Evolutionary conservation across 208 protist species (phyloP), one percentile per base, ranked within the genome.

Genomic region (Leishmania aethiopica): DNA sequence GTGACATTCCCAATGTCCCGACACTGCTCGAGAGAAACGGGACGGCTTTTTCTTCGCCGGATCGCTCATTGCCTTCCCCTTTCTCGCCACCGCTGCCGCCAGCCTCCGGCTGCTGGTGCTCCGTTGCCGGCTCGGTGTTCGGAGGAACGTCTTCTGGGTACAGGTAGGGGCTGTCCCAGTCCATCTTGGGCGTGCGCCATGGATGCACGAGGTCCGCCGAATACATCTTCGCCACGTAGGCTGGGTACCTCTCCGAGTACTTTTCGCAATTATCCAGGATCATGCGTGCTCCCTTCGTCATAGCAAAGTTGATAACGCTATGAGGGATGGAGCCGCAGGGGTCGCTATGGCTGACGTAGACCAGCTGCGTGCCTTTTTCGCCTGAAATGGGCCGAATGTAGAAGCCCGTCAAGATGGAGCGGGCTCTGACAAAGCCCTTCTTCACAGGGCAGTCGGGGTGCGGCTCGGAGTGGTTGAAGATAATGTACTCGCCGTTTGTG

Each of bases 391-490:
- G 96, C 17, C 89, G 88, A 40, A 98, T 95, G 71, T 91, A 92
- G 82, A 94, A 98, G 10, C 96, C 96, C 0, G 91, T 94, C 10
- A 97, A 77, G 62, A 97, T 96, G 1, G 96, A 98, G 67, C 87
- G 83, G 3, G 91, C 96, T 7, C 96, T 87, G 32, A 98, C 82
- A 79, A 96, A 96, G 22, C 77, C 77, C 62, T 95, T 95, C 81
- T 94, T 96, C 37, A 73, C 85, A 1, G 96, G 96, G 79, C 94
- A 97, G 51, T 88, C 80, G 11, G 49, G 79, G 83, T 98, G 96
- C 37, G 91, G 84, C 59, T 91, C 93, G 35, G 96, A 97, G 88
- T 97, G 94, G 84, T 98, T 98, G 80, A 98, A 97, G 62, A 98
- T 98, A 75, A 98, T 87, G 80, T 91, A 98, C 78, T 98, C 94